A percentile compares a stretch with the other conserved stretches of the same genome.
Conservation (phyloP, 495 filamentous ascomycete species). For the Halenospora varia region DNA sequence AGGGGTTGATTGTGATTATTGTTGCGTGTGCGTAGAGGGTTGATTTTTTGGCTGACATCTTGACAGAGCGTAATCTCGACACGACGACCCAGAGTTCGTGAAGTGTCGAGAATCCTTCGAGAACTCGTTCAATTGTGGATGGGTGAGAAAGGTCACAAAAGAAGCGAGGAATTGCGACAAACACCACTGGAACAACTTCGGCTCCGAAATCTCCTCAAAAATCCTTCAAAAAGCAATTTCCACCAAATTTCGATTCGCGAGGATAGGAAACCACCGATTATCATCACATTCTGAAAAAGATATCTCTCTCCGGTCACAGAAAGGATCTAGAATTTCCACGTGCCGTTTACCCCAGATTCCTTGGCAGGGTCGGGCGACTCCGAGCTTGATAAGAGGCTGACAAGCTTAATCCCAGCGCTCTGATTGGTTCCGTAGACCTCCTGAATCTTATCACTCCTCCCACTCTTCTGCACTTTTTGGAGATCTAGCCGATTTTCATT, state of each 20-base stretch:
- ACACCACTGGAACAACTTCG: background rate
- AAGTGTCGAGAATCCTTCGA: too few species aligned
- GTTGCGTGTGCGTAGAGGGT: slow-evolving; percentile 21
- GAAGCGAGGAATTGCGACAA: too few species aligned
- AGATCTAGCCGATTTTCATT: background rate
- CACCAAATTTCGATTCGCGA: too few species aligned
- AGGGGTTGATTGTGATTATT: slow-evolving; percentile 20
- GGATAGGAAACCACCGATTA: slow-evolving; percentile 16
- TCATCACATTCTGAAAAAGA: background rate
- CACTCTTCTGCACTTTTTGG: slow-evolving; percentile 2
- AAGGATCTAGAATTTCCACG: slow-evolving; percentile 3
- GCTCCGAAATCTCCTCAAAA: background rate
- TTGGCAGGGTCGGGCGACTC: slow-evolving; percentile 14
- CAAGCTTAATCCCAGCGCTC: background rate
- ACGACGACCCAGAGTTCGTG: too few species aligned
- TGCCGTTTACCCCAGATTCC: slow-evolving; percentile 15
- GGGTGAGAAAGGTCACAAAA: too few species aligned
- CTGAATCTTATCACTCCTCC: slow-evolving; percentile 19
- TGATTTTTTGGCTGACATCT: slow-evolving; percentile 13
- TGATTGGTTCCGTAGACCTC: slow-evolving; percentile 15
- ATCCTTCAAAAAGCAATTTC: background rate
- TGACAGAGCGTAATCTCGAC: too few species aligned
- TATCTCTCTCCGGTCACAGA: too few species aligned
- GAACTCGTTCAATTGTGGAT: too few species aligned
- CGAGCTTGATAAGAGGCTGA: slow-evolving; percentile 11